Conservation (phyloP, 1,284 basidiomycete species). For the Rugosomyces carneus region DNA sequence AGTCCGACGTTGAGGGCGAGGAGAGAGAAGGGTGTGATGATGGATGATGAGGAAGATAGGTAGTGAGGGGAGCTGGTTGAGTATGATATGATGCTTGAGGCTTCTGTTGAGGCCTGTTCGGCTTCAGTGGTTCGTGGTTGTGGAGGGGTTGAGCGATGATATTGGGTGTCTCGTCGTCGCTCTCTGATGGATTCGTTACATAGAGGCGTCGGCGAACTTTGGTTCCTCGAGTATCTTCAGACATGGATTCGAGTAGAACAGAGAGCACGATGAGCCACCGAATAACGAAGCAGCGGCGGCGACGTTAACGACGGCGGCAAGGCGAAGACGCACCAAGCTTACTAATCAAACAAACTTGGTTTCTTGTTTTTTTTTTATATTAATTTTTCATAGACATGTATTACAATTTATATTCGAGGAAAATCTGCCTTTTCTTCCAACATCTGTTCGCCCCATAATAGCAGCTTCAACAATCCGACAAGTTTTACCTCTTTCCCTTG, state of each 20-base stretch:
- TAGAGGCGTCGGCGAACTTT: constrained; percentile 36
- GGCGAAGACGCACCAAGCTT: constrained; percentile 1
- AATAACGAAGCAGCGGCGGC: constrained; percentile 1
- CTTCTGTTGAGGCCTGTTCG: constrained; percentile 18
- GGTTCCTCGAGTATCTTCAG: constrained; percentile 29
- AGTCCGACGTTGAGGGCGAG: constrained; percentile 61
- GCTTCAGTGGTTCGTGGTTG: constrained; percentile 16
- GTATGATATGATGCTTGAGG: constrained; percentile 20
- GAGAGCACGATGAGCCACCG: constrained; percentile 3
- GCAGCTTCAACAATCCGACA: constrained; percentile 76
- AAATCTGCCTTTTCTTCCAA: constrained; percentile 72
- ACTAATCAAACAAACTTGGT: not conserved
- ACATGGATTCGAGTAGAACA: constrained; percentile 25
- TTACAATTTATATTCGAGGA: constrained; percentile 47
- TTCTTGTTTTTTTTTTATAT: not conserved
- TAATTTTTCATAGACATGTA: not conserved
- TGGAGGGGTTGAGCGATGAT: constrained; percentile 6
- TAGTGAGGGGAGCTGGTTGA: constrained; percentile 27
- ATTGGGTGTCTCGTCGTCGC: constrained; percentile 21
- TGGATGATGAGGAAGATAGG: constrained; percentile 29
- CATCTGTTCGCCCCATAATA: constrained; percentile 85
- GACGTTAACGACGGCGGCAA: not conserved
- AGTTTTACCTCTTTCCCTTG: constrained; percentile 93
- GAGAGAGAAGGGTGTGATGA: constrained; percentile 43
- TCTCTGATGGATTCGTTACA: constrained; percentile 55